phyloP scores from a whole-genome alignment of 2,329 filamentous ascomycete genomes.

The Macrophomina phaseolina region DNA sequence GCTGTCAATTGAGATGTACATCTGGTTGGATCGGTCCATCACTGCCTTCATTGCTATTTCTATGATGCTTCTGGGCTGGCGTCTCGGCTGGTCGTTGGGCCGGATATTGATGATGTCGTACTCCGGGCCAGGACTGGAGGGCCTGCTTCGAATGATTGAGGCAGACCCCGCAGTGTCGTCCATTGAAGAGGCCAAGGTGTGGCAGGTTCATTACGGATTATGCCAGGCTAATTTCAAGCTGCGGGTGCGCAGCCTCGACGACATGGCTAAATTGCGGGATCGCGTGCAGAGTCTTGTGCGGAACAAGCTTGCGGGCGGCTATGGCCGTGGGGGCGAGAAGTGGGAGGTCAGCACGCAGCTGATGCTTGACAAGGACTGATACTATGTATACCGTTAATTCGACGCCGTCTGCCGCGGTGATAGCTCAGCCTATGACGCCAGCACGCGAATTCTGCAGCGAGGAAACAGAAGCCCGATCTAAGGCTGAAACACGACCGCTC shows the following conservation, averaged over 20 bases:
- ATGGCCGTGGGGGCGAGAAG: constrained; percentile 78
- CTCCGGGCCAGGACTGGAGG: constrained; percentile 62
- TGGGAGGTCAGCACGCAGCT: constrained; percentile 96
- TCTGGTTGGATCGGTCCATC: constrained; percentile 81
- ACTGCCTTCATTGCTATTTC: constrained; percentile 80
- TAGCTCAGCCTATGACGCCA: not conserved
- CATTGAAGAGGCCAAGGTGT: constrained; percentile 92
- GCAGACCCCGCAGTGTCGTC: constrained; percentile 75
- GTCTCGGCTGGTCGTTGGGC: constrained; percentile 83
- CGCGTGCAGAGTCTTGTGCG: constrained; percentile 79
- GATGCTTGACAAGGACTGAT: constrained; percentile 45
- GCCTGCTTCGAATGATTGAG: constrained; percentile 80
- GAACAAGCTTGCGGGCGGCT: constrained; percentile 85
- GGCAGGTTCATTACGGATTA: constrained; percentile 97
- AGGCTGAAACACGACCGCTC: constrained; percentile 8
- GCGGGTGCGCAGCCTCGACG: constrained; percentile 67
- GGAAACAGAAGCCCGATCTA: not conserved
- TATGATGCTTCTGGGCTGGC: constrained; percentile 87
- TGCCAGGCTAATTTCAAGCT: constrained; percentile 95
- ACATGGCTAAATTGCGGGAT: constrained; percentile 74
- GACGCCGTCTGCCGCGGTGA: not conserved
- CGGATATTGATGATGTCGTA: constrained; percentile 98
- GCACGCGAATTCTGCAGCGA: not conserved
- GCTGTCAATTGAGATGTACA: constrained; percentile 78
- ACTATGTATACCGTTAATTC: not conserved